Conservation (phyloP, 177 flowering plant genomes). For the Vitis hybrid region DNA sequence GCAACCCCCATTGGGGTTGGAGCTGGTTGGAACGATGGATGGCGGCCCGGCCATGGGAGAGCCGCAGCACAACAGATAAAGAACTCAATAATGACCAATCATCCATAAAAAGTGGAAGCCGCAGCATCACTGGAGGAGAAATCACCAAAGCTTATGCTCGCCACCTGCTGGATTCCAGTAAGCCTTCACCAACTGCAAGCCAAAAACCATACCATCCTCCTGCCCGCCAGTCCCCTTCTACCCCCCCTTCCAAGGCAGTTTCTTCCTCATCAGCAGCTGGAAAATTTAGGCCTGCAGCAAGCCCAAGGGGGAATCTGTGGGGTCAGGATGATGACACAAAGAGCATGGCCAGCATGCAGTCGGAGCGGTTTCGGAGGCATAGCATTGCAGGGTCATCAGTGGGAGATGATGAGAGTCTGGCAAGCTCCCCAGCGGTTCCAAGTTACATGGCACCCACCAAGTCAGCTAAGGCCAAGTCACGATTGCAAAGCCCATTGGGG, state of each 20-base stretch:
- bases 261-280: slow-evolving; percentile 12
- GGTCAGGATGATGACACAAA: slow-evolving; percentile 43
- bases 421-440: slow-evolving; percentile 40
- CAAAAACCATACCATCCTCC: slow-evolving; percentile 24
- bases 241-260: slow-evolving; percentile 27
- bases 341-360: slow-evolving; percentile 47
- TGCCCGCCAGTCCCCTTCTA: slow-evolving; percentile 28
- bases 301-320: slow-evolving; percentile 31
- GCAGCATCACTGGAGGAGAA: slow-evolving; percentile 36
- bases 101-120: slow-evolving; percentile 41
- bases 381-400: slow-evolving; percentile 42
- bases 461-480: slow-evolving; percentile 53
- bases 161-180: slow-evolving; percentile 44
- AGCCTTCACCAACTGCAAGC: slow-evolving; percentile 35
- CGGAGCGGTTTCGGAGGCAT: slow-evolving; percentile 50
- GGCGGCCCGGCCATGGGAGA: slow-evolving; percentile 71
- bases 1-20: slow-evolving; percentile 82
- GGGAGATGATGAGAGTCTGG: slow-evolving; percentile 49
- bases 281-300: slow-evolving; percentile 32
- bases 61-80: slow-evolving; percentile 28
- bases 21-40: slow-evolving; percentile 82
- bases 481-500: slow-evolving; percentile 38
- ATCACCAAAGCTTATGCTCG: slow-evolving; percentile 49
- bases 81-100: slow-evolving; percentile 40
- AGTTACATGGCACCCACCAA: slow-evolving; percentile 57